phyloP scores from a whole-genome alignment of 768 basidiomycete species.

The Leucocoprinus birnbaumii region DNA sequence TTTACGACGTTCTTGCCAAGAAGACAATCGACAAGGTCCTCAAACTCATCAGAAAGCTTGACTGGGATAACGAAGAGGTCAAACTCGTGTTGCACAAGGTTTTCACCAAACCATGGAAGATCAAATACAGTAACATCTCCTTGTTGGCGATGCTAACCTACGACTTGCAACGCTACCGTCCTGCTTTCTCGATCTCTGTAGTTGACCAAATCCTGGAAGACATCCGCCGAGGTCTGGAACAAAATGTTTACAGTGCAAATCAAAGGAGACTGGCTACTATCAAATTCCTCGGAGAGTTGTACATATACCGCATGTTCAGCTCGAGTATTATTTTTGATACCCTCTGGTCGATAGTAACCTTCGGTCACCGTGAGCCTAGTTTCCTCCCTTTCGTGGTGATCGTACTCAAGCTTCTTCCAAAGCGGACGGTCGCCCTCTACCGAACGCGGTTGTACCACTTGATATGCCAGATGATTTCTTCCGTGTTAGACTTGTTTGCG shows the following conservation, averaged over 20 bases:
- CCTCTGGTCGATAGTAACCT: constrained; percentile 91
- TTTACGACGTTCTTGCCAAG: constrained; percentile 90
- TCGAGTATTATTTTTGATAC: constrained; percentile 91
- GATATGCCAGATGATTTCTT: constrained; percentile 98
- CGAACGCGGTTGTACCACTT: constrained; percentile 66
- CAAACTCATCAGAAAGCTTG: constrained; percentile 87
- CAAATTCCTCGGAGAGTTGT: constrained; percentile 95
- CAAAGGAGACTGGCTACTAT: constrained; percentile 89
- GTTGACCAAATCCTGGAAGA: constrained; percentile 97
- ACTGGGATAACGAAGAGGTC: constrained; percentile 83
- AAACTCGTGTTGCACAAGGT: constrained; percentile 73
- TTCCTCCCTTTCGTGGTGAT: background rate
- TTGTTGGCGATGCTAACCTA: constrained; percentile 93
- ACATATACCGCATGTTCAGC: constrained; percentile 91
- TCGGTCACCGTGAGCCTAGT: constrained; percentile 82
- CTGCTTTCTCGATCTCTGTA: constrained; percentile 81
- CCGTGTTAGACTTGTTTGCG: constrained; percentile 87
- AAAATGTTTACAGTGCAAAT: constrained; percentile 93
- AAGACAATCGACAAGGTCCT: constrained; percentile 96
- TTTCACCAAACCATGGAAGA: constrained; percentile 98
- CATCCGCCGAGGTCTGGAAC: constrained; percentile 85
- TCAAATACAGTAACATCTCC: constrained; percentile 88
- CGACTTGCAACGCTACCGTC: constrained; percentile 91
- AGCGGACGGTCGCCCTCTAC: constrained; percentile 91
- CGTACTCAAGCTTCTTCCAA: constrained; percentile 4